Base-by-base conservation (phyloP, 2,329 filamentous ascomycete genomes). In the Xylaria sp. region DNA sequence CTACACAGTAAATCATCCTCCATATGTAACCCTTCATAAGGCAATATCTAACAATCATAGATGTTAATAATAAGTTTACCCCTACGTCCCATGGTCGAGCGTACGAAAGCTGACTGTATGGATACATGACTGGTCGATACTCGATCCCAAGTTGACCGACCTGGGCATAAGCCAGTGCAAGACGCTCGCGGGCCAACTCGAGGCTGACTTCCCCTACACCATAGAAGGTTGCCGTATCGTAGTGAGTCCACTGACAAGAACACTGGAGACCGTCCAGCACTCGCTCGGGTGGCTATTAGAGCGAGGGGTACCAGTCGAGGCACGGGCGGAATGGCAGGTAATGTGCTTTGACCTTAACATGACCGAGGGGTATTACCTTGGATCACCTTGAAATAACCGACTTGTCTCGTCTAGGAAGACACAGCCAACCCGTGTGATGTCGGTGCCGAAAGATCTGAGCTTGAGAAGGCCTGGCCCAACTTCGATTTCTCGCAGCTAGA, bases 271-370 rank as follows among this genome's bases (percentile, higher is more conserved):
- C 4, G 71, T 70, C 35, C 66, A 70, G 28, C 49, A 73, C 43
- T 70, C 70, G 50, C 69, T 75, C 37, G 61, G 66, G 31, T 75
- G 73, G 73, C 69, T 75, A 23, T 56, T 64, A 17, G 64, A 72
- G 37, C 64, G 63, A 38, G 72, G 69, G 2, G 71, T 75, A 14
- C 70, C 70, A 17, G 69, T 70, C 4, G 68, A 71, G 38, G 71
- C 72, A 43, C 72, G 73, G 40, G 73, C 73, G 2, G 73, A 75
- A 62, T 75, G 73, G 73, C 73, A 75, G 67, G 73, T 74, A 69
- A 19, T 69, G 61, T 46, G 23, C 11, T 35, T 21, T 12, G 9
- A 25, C 54, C 14, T 9, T 31, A 31, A 9, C 28, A 31, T 12
- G 38, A 8, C 31, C 19, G 23, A 38, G 8, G 19, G 17, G 31